Evolutionary conservation across 345 rosid genomes (phyloP).

Genomic region (Turnera subulata): DNA sequence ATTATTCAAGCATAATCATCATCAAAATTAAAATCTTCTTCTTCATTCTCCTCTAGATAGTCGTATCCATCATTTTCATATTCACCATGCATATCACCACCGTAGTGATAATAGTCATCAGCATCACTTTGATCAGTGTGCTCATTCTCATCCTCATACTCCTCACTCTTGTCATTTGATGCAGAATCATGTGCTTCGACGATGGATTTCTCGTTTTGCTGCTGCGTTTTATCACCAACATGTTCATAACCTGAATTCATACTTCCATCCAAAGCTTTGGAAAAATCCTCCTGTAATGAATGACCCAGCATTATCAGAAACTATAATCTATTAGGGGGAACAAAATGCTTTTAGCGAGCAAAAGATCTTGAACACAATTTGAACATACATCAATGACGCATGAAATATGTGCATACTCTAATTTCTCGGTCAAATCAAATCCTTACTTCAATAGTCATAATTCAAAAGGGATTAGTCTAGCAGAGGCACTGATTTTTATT

Average conservation of each 20-base stretch:
- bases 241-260: neutral
- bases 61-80: conserved; percentile 1
- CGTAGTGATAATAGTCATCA: neutral
- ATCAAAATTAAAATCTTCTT: neutral
- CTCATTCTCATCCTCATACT: neutral
- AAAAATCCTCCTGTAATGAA: conserved; percentile 4
- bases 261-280: neutral
- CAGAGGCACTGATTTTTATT: too few species aligned
- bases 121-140: neutral
- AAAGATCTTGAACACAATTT: too few species aligned
- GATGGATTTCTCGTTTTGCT: neutral
- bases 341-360: too few species aligned
- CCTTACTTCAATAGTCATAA: too few species aligned
- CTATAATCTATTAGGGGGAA: neutral
- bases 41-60: neutral
- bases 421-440: too few species aligned
- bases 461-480: too few species aligned
- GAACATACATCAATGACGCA: too few species aligned
- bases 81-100: neutral
- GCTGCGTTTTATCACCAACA: neutral
- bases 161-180: neutral
- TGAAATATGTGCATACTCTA: too few species aligned
- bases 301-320: neutral
- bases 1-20: conserved; percentile 1
- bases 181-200: neutral